Conservation (phyloP, 208 protist species). For the Trypanosomatidae sp. region DNA sequence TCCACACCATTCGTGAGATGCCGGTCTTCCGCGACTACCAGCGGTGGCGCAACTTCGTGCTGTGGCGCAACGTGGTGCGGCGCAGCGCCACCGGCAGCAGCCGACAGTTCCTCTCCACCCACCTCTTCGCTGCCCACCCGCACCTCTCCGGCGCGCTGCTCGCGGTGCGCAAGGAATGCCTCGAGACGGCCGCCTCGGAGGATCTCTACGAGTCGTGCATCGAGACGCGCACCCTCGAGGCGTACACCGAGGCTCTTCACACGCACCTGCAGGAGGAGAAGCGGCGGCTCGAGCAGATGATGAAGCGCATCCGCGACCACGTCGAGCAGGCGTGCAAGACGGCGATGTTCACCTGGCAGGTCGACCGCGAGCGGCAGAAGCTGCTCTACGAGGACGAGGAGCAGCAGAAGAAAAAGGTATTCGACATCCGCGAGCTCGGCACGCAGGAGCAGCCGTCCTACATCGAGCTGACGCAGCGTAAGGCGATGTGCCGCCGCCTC, state of each 20-base stretch:
- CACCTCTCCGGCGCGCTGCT: constrained; percentile 79
- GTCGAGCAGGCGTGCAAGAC: constrained; percentile 92
- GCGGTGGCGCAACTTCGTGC: constrained; percentile 92
- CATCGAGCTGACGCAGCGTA: constrained; percentile 92
- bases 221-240: constrained; percentile 80
- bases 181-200: constrained; percentile 61
- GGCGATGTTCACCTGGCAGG: constrained; percentile 83
- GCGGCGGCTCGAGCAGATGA: constrained; percentile 79
- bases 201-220: constrained; percentile 67
- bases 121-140: constrained; percentile 91
- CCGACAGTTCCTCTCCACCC: constrained; percentile 72
- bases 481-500: constrained; percentile 89
- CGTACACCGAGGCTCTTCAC: constrained; percentile 51
- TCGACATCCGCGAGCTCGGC: constrained; percentile 78
- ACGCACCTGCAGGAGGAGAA: constrained; percentile 62
- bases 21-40: constrained; percentile 94
- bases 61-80: constrained; percentile 92
- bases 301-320: constrained; percentile 80
- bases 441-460: constrained; percentile 91
- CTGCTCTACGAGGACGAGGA: constrained; percentile 68
- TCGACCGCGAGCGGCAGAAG: constrained; percentile 76
- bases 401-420: constrained; percentile 78
- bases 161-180: constrained; percentile 74
- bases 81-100: constrained; percentile 78
- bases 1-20: constrained; percentile 87